phyloP scores from a whole-genome alignment of 257 asterid species.

The Jasminum sambac region DNA sequence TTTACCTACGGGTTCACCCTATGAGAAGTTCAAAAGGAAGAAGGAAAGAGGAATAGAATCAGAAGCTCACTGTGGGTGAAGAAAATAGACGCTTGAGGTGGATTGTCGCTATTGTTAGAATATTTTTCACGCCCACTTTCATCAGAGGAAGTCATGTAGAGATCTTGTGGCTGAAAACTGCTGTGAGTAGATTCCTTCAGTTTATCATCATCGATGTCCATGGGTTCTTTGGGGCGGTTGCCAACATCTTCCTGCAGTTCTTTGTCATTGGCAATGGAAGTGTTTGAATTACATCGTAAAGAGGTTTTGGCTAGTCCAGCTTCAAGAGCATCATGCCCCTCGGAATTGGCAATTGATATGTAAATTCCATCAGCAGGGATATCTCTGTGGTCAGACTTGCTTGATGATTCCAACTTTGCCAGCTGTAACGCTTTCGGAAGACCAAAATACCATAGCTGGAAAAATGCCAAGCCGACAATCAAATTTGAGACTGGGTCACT shows the following conservation, averaged over 20 bases:
- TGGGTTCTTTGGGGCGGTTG: conserved; percentile 26
- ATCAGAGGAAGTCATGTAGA: conserved; percentile 33
- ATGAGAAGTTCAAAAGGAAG: conserved; percentile 14
- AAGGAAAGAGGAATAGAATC: conserved; percentile 4
- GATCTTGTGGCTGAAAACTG: conserved; percentile 34
- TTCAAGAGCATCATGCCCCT: conserved; percentile 42
- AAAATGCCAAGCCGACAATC: conserved; percentile 73
- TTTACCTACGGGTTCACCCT: conserved; percentile 11
- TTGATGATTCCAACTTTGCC: conserved; percentile 32
- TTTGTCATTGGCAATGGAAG: conserved; percentile 70
- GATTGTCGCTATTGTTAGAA: conserved; percentile 36
- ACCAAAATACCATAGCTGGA: conserved; percentile 67
- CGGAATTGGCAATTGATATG: conserved; percentile 40
- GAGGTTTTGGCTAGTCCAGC: conserved; percentile 34
- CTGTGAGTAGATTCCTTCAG: conserved; percentile 35
- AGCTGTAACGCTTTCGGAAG: conserved; percentile 61
- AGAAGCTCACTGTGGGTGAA: conserved; percentile 53
- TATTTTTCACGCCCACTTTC: conserved; percentile 38
- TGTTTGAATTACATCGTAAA: conserved; percentile 40
- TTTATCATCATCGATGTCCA: conserved; percentile 38
- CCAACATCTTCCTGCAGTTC: conserved; percentile 28
- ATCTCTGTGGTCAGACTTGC: conserved; percentile 37
- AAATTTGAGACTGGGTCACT: conserved; percentile 63
- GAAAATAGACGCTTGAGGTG: conserved; percentile 62
- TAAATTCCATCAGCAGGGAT: conserved; percentile 31